Evolutionary conservation across 495 filamentous ascomycete species (phyloP), one percentile per base, ranked within the genome.

Genomic region (Oleoguttula mirabilis): DNA sequence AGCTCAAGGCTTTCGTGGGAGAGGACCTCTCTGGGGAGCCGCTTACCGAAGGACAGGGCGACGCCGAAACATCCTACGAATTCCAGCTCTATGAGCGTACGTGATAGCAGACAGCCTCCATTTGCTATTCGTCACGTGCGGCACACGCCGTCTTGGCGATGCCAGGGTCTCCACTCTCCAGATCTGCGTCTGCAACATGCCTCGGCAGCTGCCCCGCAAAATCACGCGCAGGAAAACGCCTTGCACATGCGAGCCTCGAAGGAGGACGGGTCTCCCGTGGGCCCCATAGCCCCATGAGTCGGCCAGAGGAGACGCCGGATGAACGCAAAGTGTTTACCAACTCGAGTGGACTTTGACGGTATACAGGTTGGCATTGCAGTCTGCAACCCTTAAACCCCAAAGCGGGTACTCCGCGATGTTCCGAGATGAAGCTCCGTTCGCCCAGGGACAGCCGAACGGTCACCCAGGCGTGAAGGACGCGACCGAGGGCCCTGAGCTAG

Each of bases 81-180:
- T 62, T 56, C 48, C 58, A 55, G 36, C 22, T 74, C 55, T 82
- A 75, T 63, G 68, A 81, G 62, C 70, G 75, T 69, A 69, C 35
- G 1, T 52, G n/a, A n/a, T n/a, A n/a, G n/a, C n/a, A n/a, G n/a
- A n/a, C n/a, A n/a, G n/a, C n/a, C n/a, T n/a, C n/a, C n/a, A n/a
- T n/a, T n/a, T n/a, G n/a, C n/a, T n/a, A n/a, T n/a, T n/a, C n/a
- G n/a, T n/a, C 7, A n/a, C n/a, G n/a, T n/a, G n/a, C n/a, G n/a
- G n/a, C n/a, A n/a, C n/a, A n/a, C n/a, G n/a, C n/a, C n/a, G 10
- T 17, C n/a, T n/a, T n/a, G n/a, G n/a, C n/a, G n/a, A n/a, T n/a
- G n/a, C n/a, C n/a, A n/a, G n/a, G n/a, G n/a, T n/a, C n/a, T n/a
- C n/a, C n/a, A n/a, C n/a, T n/a, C n/a, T n/a, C n/a, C n/a, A n/a